phyloP scores from a whole-genome alignment of 1,284 basidiomycete species.

The Rhodotorula mucilaginosa region DNA sequence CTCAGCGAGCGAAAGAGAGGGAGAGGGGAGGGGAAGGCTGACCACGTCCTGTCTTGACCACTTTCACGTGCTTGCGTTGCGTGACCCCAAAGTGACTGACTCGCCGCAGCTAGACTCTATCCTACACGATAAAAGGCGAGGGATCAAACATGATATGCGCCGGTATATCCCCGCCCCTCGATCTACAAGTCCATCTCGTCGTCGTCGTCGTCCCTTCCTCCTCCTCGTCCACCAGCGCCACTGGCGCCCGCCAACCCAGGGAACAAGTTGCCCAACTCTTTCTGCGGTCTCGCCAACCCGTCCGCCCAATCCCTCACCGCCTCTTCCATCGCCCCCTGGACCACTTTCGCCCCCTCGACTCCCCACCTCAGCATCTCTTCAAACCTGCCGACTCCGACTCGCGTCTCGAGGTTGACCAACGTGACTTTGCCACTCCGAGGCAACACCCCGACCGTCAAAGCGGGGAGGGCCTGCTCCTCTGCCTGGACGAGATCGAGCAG shows the following conservation, averaged over 20 bases:
- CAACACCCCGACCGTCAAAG: slow-evolving; percentile 81
- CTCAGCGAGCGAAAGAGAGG: too few relatives aligned
- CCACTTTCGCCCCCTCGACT: slow-evolving; percentile 69
- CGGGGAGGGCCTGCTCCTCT: slow-evolving; percentile 87
- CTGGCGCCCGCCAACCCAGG: slow-evolving; percentile 5
- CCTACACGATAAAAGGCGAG: too few relatives aligned
- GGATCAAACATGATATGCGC: too few relatives aligned
- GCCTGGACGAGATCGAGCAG: slow-evolving; percentile 80
- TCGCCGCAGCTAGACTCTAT: too few relatives aligned
- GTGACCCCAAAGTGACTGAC: too few relatives aligned
- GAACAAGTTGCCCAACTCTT: slow-evolving; percentile 20
- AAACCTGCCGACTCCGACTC: slow-evolving; percentile 89
- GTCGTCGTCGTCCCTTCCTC: slow-evolving; percentile 8
- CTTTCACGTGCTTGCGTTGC: too few relatives aligned
- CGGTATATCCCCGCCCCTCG: too few relatives aligned
- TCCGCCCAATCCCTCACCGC: slow-evolving; percentile 29
- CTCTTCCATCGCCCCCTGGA: slow-evolving; percentile 56
- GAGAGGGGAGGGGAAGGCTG: too few relatives aligned
- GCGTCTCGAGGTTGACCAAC: slow-evolving; percentile 86
- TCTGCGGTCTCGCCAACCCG: slow-evolving; percentile 17
- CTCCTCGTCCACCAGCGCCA: not conserved
- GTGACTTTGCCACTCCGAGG: slow-evolving; percentile 78
- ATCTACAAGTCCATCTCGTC: slow-evolving; percentile 29
- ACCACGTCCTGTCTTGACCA: too few relatives aligned
- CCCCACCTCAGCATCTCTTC: slow-evolving; percentile 81